phyloP scores from a whole-genome alignment of 306 rosid species.

The Acacia acuminata region DNA sequence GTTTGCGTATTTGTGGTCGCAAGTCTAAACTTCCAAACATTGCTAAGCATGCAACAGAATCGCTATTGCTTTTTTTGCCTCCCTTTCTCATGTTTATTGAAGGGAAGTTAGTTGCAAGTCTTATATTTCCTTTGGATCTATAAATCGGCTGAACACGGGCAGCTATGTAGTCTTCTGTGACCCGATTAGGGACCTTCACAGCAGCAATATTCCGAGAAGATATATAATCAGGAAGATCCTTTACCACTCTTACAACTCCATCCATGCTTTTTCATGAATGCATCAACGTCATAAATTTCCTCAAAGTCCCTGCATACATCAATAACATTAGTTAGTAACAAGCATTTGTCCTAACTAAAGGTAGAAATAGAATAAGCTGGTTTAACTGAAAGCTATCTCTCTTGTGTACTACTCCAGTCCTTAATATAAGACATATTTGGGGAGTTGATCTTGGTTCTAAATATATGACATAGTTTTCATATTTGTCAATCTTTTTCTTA shows the following conservation, averaged over 20 bases:
- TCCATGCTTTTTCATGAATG: conserved; percentile 66
- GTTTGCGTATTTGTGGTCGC: conserved; percentile 67
- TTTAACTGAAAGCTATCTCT: background rate
- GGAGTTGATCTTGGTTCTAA: too few species aligned
- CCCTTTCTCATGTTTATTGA: conserved; percentile 76
- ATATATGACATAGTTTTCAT: too few species aligned
- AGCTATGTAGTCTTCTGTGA: conserved; percentile 68
- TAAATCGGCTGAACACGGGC: conserved; percentile 69
- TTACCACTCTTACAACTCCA: conserved; percentile 71
- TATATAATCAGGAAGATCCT: conserved; percentile 54
- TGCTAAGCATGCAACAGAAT: conserved; percentile 78
- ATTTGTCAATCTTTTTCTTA: too few species aligned
- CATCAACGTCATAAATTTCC: conserved; percentile 71
- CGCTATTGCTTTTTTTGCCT: conserved; percentile 42
- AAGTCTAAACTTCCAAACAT: conserved; percentile 82
- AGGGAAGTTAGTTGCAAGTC: conserved; percentile 82
- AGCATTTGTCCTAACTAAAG: conserved; percentile 5
- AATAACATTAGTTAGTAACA: conserved; percentile 5
- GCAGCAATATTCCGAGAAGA: conserved; percentile 65
- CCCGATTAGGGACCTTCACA: conserved; percentile 80
- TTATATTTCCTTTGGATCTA: conserved; percentile 55
- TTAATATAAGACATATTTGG: too few species aligned
- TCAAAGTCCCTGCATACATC: conserved; percentile 62
- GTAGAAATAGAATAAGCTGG: background rate
- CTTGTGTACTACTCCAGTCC: background rate